Base-by-base conservation (phyloP, 192 early-diverging fungal genomes). In the Backusella liffmaniae region DNA sequence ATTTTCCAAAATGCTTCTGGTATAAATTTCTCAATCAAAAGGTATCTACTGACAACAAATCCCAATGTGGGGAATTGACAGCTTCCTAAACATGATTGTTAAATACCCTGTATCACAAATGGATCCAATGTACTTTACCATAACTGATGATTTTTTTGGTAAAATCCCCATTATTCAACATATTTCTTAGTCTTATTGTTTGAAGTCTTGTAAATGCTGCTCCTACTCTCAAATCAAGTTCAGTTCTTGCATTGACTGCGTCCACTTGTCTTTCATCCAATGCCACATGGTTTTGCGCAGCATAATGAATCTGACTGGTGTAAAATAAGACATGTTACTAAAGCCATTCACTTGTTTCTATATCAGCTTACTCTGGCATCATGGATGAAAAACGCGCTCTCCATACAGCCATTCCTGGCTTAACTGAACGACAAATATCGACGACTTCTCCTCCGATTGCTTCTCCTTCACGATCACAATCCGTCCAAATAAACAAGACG, bases 51-150 rank as follows among this genome's bases (percentile, higher is more conserved):
- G 7, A 99, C 97, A 6, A 99, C 91, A 82, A 99, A 99, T 0
- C 97, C 98, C 13, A 99, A 74, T 0, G 97, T 98, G 3, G 97
- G 97, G 62, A 99, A 97, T 82, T 99, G 98, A 80, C 98, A 99
- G 12, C 94, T 88, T 6, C 96, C 93, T 32, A 32, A 3, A 26
- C 26, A 32, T 32, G 32, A 30, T 30, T 30, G 30, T 30, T 30
- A 30, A 30, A 2, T 30, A 30, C 30, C 2, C 30, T 30, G 30
- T 30, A 26, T 26, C 26, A 26, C 26, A 26, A 26, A 26, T 32
- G 32, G 32, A 32, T 32, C 3, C 32, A 32, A 3, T 32, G 2
- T 32, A 32, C 32, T 80, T 41, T 79, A 91, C 94, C 97, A 84
- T 94, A 98, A 80, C 94, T 96, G 13, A 99, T 79, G 5, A 96